A percentile compares a stretch with the other conserved stretches of the same genome.
phyloP scores from a whole-genome alignment of 176 grass and related monocot genomes.

The Oryza longistaminata region DNA sequence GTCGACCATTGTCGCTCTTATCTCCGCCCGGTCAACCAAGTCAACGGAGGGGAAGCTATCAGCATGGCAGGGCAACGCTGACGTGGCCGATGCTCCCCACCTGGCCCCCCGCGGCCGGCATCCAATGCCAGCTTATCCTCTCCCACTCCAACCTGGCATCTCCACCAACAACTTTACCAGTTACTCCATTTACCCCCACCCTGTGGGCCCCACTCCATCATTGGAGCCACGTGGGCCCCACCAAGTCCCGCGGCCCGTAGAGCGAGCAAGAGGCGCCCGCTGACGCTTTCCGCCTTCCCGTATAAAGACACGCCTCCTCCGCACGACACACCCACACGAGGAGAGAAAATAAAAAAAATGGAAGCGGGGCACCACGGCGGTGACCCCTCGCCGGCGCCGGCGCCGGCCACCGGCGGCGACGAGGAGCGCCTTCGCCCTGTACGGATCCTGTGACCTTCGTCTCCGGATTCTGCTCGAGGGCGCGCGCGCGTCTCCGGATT shows the following conservation, averaged over 20 bases:
- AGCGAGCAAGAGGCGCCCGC: background rate
- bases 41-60: background rate
- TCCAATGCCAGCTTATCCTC: slow-evolving; percentile 24
- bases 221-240: too few species aligned
- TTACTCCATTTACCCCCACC: too few species aligned
- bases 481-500: too few species aligned
- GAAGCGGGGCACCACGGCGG: slow-evolving; percentile 29
- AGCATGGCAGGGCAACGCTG: background rate
- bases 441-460: background rate
- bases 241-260: background rate
- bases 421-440: background rate
- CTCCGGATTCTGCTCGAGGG: too few species aligned
- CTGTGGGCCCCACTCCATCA: slow-evolving; percentile 30
- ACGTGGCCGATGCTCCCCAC: slow-evolving; percentile 1
- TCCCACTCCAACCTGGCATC: slow-evolving; percentile 16
- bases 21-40: too few species aligned
- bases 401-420: background rate
- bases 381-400: background rate
- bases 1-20: too few species aligned
- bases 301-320: slow-evolving; percentile 24
- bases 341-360: background rate
- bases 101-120: background rate
- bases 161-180: background rate
- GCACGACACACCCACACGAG: background rate
- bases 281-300: background rate